Evolutionary conservation across 257 asterid species (phyloP).

Genomic region (Hygrophila difformis): DNA sequence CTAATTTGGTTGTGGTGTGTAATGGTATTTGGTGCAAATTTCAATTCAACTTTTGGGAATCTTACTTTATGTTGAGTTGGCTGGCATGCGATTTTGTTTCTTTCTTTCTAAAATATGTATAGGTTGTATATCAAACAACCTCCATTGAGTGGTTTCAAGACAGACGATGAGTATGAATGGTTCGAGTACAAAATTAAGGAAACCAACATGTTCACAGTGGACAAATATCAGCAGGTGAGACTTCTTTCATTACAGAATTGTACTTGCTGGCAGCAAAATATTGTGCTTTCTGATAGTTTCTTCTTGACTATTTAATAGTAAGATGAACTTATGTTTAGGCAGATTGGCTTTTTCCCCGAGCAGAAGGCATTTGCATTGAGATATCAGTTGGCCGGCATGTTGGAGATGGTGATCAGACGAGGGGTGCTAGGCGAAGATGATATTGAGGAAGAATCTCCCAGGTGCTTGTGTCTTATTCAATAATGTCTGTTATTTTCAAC

Average conservation of each 20-base stretch:
- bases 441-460: constrained; percentile 90
- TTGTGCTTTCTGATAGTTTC: constrained; percentile 5
- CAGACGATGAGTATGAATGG: constrained; percentile 69
- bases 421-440: constrained; percentile 99
- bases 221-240: constrained; percentile 95
- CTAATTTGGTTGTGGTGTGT: background rate
- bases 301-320: constrained; percentile 15
- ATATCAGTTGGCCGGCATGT: constrained; percentile 95
- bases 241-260: constrained; percentile 15
- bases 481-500: too few relatives aligned
- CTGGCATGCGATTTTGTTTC: constrained; percentile 8
- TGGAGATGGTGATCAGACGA: constrained; percentile 86
- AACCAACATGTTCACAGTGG: constrained; percentile 89
- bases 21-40: too few relatives aligned
- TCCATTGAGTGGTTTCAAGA: constrained; percentile 31
- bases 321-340: constrained; percentile 45
- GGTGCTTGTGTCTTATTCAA: too few relatives aligned
- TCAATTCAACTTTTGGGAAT: too few relatives aligned
- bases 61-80: too few relatives aligned
- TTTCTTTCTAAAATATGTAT: constrained; percentile 9
- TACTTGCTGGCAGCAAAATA: background rate
- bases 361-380: constrained; percentile 93
- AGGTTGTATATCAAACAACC: constrained; percentile 93
- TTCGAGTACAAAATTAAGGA: constrained; percentile 93
- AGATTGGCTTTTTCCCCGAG: constrained; percentile 81